Conservation (phyloP, 179 eudicot genomes). For the Silene coronaria region DNA sequence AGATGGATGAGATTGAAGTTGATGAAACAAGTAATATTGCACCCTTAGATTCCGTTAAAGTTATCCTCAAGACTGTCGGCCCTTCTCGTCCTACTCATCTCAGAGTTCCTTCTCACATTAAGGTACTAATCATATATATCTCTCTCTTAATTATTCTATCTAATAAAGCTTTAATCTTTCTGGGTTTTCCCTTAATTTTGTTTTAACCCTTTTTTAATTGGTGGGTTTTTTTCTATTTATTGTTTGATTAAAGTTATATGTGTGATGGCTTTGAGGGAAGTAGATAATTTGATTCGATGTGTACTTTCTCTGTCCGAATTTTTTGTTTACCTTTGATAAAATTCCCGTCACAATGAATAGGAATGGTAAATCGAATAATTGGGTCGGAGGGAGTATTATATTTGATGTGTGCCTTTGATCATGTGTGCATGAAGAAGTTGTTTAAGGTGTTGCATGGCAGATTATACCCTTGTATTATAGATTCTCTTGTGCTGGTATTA, state of each 20-base stretch:
- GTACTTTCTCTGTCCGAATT: too few species aligned
- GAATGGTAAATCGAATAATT: too few species aligned
- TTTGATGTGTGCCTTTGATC: not conserved
- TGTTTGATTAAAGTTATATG: not conserved
- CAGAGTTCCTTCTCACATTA: slow-evolving; percentile 47
- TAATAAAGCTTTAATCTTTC: not conserved
- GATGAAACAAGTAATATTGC: slow-evolving; percentile 11
- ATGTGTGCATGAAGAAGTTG: not conserved
- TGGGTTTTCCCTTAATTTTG: not conserved
- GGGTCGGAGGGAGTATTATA: too few species aligned
- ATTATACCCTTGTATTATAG: not conserved
- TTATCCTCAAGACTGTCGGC: slow-evolving; percentile 63
- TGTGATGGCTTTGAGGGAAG: not conserved
- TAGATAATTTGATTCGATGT: not conserved
- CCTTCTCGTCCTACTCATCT: slow-evolving; percentile 71
- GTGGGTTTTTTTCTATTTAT: not conserved
- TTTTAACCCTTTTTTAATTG: not conserved
- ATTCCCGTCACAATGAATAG: too few species aligned
- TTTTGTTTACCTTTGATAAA: too few species aligned
- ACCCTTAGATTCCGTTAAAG: slow-evolving; percentile 31
- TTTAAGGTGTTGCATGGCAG: not conserved
- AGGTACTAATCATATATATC: slow-evolving; percentile 30
- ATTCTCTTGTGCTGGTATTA: not conserved
- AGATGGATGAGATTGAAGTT: slow-evolving; percentile 27
- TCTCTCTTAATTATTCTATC: not conserved